phyloP scores from a whole-genome alignment of 257 asterid genomes.

The Avicennia marina region DNA sequence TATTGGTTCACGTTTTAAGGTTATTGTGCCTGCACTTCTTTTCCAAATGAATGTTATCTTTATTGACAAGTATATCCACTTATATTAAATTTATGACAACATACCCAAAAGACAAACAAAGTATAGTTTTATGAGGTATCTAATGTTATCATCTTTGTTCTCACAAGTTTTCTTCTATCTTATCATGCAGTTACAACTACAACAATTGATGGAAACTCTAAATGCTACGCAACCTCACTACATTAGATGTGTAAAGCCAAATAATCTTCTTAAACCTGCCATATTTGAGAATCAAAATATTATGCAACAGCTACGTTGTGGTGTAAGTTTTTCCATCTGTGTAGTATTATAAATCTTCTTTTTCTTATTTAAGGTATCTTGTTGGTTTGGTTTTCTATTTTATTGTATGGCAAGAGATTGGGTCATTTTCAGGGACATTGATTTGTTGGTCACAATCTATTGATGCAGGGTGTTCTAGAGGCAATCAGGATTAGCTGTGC shows the following conservation, averaged over 20 bases:
- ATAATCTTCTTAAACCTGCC: conserved; percentile 93
- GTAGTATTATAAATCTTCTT: conserved; percentile 7
- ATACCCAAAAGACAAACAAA: not conserved
- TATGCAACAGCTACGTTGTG: conserved; percentile 94
- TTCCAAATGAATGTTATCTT: not conserved
- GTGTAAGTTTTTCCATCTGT: conserved; percentile 68
- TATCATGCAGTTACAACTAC: conserved; percentile 83
- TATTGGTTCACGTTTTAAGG: conserved; percentile 98
- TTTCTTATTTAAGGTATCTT: not conserved
- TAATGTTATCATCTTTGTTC: not conserved
- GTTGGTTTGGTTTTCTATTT: not conserved
- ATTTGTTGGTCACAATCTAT: conserved; percentile 15
- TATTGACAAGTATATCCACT: not conserved
- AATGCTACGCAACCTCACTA: conserved; percentile 97
- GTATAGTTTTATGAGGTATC: conserved; percentile 6
- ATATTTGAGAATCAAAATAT: conserved; percentile 84
- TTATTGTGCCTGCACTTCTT: conserved; percentile 25
- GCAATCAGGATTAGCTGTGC: conserved; percentile 99
- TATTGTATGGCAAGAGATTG: no score
- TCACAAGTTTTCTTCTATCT: conserved; percentile 15
- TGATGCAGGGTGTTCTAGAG: conserved; percentile 90
- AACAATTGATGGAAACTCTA: conserved; percentile 86
- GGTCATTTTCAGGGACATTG: conserved; percentile 17
- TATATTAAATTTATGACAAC: not conserved
- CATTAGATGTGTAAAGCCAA: conserved; percentile 96